Conservation (phyloP, 129 eudicot species). For the Flaveria ramosissima region DNA sequence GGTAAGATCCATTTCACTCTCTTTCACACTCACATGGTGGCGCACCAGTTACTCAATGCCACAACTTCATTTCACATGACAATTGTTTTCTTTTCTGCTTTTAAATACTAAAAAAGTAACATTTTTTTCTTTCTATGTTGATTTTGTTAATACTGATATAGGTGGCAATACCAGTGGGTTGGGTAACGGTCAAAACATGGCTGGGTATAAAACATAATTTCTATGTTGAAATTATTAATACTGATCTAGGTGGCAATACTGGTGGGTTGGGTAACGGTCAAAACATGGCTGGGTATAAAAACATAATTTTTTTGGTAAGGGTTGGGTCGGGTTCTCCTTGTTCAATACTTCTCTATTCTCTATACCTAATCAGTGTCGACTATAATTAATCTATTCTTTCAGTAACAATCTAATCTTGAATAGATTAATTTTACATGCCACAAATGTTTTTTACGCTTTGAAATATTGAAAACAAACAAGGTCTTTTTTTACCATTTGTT, state of each 20-base stretch:
- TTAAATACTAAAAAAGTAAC: too few relatives aligned
- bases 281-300: background rate
- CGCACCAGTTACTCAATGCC: background rate
- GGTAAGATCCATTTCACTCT: conserved; percentile 34
- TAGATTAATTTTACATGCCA: background rate
- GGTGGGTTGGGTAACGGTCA: background rate
- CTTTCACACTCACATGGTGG: background rate
- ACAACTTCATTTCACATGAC: background rate
- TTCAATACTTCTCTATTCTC: too few relatives aligned
- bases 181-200: too few relatives aligned
- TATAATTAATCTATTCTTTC: background rate
- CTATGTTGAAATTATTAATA: background rate
- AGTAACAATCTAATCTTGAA: background rate
- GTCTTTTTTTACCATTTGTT: too few relatives aligned
- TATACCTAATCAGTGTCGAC: background rate
- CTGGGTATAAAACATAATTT: too few relatives aligned
- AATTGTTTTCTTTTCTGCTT: background rate
- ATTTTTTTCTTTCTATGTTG: too few relatives aligned
- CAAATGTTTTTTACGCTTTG: too few relatives aligned
- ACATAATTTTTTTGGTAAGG: background rate
- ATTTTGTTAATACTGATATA: too few relatives aligned
- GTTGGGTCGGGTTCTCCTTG: background rate
- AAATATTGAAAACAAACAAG: too few relatives aligned
- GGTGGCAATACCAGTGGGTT: background rate
- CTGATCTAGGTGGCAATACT: background rate